These are phyloP conservation scores for Ascochyta viciae-villosae DNA, from an alignment of 2,329 filamentous ascomycete genomes.

Conservation along the genomic window DNA sequence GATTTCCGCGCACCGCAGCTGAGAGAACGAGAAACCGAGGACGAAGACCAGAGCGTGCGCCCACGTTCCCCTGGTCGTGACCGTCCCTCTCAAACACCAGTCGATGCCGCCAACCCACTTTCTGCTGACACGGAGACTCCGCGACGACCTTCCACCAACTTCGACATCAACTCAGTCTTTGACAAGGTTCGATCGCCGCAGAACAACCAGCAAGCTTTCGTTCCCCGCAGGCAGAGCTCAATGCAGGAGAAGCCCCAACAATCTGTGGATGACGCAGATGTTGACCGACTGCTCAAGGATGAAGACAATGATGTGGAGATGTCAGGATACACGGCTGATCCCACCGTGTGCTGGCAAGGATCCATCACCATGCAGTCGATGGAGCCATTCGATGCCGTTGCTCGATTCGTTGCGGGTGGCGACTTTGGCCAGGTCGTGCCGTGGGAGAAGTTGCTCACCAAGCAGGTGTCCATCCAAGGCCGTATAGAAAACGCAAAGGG, in stretches of 20 bases:
- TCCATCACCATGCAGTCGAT: slow-evolving; percentile 72
- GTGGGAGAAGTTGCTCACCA: slow-evolving; percentile 79
- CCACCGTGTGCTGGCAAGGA: slow-evolving; percentile 66
- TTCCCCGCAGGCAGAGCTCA: slow-evolving; percentile 59
- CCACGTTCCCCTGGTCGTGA: slow-evolving; percentile 23
- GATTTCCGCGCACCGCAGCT: slow-evolving; percentile 39
- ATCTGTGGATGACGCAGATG: slow-evolving; percentile 80
- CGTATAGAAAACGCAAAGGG: slow-evolving; percentile 84
- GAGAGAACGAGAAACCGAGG: slow-evolving; percentile 34
- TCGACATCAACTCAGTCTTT: slow-evolving; percentile 87
- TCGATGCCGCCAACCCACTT: slow-evolving; percentile 33
- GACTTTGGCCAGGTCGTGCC: slow-evolving; percentile 71
- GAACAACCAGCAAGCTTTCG: slow-evolving; percentile 55
- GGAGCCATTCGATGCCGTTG: slow-evolving; percentile 77
- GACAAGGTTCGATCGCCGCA: slow-evolving; percentile 80
- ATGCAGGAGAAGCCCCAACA: slow-evolving; percentile 55
- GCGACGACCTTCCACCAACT: slow-evolving; percentile 67
- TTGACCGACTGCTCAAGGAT: slow-evolving; percentile 85
- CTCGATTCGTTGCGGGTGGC: slow-evolving; percentile 83
- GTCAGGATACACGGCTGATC: slow-evolving; percentile 75
- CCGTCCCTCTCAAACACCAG: slow-evolving; percentile 30
- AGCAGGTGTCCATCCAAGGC: slow-evolving; percentile 73
- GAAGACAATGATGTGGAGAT: slow-evolving; percentile 81
- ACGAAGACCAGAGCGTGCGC: slow-evolving; percentile 31
- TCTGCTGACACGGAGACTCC: slow-evolving; percentile 48